These are phyloP conservation scores for Pseudognaphalium luteoalbum DNA, from an alignment of 129 eudicot genomes.

Conservation along the genomic window DNA sequence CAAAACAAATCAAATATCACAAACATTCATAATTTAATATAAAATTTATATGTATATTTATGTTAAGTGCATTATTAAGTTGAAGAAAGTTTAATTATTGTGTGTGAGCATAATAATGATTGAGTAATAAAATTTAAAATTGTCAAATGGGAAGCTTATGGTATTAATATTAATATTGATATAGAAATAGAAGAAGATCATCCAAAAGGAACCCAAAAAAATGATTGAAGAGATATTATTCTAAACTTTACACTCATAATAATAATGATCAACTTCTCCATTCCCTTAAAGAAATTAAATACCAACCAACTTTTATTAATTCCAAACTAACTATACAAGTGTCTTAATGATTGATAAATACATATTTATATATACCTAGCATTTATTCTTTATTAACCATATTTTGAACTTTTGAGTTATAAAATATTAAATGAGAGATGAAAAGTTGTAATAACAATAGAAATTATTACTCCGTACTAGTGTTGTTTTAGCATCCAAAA, in stretches of 20 bases:
- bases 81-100: neutral
- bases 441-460: no score
- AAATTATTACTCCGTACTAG: no score
- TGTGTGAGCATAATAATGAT: conserved; percentile 19
- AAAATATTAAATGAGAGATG: no score
- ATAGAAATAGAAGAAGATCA: conserved; percentile 1
- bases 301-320: conserved; percentile 25
- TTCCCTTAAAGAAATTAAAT: conserved; percentile 1
- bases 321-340: conserved; percentile 11
- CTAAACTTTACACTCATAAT: conserved; percentile 19
- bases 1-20: neutral
- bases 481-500: no score
- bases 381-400: neutral
- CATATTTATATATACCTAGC: neutral
- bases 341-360: conserved; percentile 12
- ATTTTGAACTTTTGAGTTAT: no score
- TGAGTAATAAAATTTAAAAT: conserved; percentile 3
- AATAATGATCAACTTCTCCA: conserved; percentile 1
- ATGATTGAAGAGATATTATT: conserved; percentile 26
- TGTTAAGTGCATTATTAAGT: neutral
- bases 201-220: conserved; percentile 26
- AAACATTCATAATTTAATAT: neutral
- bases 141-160: conserved; percentile 9
- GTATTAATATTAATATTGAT: neutral
- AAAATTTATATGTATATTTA: neutral